Evolutionary conservation across 805 yeast species (phyloP).

Genomic region (Cyberlindnera samutprakarnensis): DNA sequence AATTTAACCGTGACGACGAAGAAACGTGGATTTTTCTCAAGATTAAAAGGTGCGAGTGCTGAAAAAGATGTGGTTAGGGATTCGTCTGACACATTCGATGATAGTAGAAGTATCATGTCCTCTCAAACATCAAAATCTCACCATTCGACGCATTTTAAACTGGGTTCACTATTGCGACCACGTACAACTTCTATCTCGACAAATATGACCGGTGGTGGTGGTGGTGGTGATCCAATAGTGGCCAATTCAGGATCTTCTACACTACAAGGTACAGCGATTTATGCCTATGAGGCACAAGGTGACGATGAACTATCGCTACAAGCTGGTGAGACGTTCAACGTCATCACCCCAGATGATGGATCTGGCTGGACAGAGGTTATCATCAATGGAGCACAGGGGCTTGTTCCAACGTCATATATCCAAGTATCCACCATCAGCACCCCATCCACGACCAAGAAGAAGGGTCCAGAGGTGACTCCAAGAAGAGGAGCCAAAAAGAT

Average conservation of each 20-base stretch:
- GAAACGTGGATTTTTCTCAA: slow-evolving; percentile 53
- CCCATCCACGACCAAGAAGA: slow-evolving; percentile 5
- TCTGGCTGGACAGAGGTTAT: slow-evolving; percentile 80
- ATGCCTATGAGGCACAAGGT: slow-evolving; percentile 43
- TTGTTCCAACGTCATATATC: slow-evolving; percentile 81
- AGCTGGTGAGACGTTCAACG: slow-evolving; percentile 52
- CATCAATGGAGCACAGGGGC: slow-evolving; percentile 47
- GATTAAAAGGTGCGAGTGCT: slow-evolving; percentile 19
- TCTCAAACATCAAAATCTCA: slow-evolving; percentile 9
- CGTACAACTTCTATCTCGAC: slow-evolving; percentile 9
- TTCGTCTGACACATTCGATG: slow-evolving; percentile 11
- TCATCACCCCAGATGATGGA: slow-evolving; percentile 72
- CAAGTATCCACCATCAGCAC: slow-evolving; percentile 30
- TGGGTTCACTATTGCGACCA: slow-evolving; percentile 16
- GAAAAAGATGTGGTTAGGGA: slow-evolving; percentile 11
- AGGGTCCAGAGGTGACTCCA: slow-evolving; percentile 19
- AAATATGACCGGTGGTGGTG: slow-evolving; percentile 1
- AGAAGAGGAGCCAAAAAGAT: slow-evolving; percentile 13
- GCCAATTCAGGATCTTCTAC: slow-evolving; percentile 17
- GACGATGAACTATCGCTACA: slow-evolving; percentile 63
- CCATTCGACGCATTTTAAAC: slow-evolving; percentile 10
- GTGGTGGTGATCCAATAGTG: no score
- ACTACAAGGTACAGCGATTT: slow-evolving; percentile 39
- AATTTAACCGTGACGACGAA: slow-evolving; percentile 40
- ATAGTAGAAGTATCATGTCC: slow-evolving; percentile 17